Evolutionary conservation across 2,329 filamentous ascomycete species (phyloP).

Genomic region (Monilinia fructicola): DNA sequence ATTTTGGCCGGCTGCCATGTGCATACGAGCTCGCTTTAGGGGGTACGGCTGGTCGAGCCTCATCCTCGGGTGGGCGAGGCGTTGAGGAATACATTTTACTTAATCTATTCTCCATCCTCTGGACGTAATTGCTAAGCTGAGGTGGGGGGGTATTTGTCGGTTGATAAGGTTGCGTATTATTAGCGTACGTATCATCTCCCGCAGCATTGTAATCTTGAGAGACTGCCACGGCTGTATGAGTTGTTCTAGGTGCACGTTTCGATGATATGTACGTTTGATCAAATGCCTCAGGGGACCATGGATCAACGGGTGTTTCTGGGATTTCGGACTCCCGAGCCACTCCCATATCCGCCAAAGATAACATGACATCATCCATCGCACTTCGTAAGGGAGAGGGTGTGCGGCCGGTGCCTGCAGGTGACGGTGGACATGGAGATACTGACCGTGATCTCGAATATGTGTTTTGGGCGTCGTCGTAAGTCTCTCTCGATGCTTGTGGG

Average conservation of each 20-base stretch:
- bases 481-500: slow-evolving; percentile 36
- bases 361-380: slow-evolving; percentile 98
- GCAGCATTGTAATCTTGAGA: slow-evolving; percentile 52
- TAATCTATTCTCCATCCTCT: slow-evolving; percentile 85
- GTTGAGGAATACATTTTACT: slow-evolving; percentile 38
- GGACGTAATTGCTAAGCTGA: slow-evolving; percentile 80
- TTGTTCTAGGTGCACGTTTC: slow-evolving; percentile 53
- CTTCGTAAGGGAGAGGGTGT: slow-evolving; percentile 90
- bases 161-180: slow-evolving; percentile 36
- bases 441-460: slow-evolving; percentile 56
- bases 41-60: slow-evolving; percentile 35
- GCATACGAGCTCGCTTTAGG: slow-evolving; percentile 52
- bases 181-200: slow-evolving; percentile 46
- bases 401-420: slow-evolving; percentile 63
- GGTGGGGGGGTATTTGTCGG: slow-evolving; percentile 59
- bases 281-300: slow-evolving; percentile 92
- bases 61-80: slow-evolving; percentile 29
- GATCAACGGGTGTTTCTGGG: slow-evolving; percentile 60
- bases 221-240: slow-evolving; percentile 75
- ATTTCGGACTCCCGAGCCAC: slow-evolving; percentile 56
- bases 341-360: slow-evolving; percentile 85
- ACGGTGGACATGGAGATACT: slow-evolving; percentile 65
- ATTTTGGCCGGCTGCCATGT: slow-evolving; percentile 52
- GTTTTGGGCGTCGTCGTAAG: slow-evolving; percentile 45
- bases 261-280: slow-evolving; percentile 46